Conservation (phyloP, 176 grass and related monocot species). For the Zoysia japonica region DNA sequence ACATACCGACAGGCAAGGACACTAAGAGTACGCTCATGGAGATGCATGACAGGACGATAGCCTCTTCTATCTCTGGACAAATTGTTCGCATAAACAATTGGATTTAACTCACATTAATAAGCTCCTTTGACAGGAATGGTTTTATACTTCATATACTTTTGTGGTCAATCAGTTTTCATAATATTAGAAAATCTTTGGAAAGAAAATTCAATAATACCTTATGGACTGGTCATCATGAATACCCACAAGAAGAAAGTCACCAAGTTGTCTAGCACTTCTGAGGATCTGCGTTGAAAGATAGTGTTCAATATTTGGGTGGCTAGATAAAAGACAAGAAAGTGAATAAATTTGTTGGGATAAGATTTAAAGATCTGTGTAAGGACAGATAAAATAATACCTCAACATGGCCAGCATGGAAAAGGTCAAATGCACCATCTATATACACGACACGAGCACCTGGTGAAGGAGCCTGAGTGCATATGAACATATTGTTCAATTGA, state of each 20-base stretch:
- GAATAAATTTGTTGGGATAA: neutral
- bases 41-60: slow-evolving; percentile 72
- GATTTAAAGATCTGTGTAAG: slow-evolving; percentile 35
- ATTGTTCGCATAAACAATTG: slow-evolving; percentile 30
- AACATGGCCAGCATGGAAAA: slow-evolving; percentile 97
- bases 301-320: neutral
- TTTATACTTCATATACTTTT: slow-evolving; percentile 1
- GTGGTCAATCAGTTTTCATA: neutral
- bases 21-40: slow-evolving; percentile 92
- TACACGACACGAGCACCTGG: slow-evolving; percentile 88
- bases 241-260: slow-evolving; percentile 95
- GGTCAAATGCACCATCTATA: slow-evolving; percentile 94
- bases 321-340: slow-evolving; percentile 16
- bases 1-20: slow-evolving; percentile 93
- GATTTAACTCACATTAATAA: slow-evolving; percentile 16
- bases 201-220: slow-evolving; percentile 53
- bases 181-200: neutral
- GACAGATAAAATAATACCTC: slow-evolving; percentile 62
- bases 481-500: slow-evolving; percentile 57
- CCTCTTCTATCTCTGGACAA: slow-evolving; percentile 76
- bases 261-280: slow-evolving; percentile 84
- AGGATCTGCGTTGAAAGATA: slow-evolving; percentile 63
- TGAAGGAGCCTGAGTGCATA: slow-evolving; percentile 66
- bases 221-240: slow-evolving; percentile 80
- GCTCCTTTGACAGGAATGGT: slow-evolving; percentile 14